Evolutionary conservation across 2,329 filamentous ascomycete species (phyloP), one percentile per base, ranked within the genome.

Genomic region (Aspergillus hortae): DNA sequence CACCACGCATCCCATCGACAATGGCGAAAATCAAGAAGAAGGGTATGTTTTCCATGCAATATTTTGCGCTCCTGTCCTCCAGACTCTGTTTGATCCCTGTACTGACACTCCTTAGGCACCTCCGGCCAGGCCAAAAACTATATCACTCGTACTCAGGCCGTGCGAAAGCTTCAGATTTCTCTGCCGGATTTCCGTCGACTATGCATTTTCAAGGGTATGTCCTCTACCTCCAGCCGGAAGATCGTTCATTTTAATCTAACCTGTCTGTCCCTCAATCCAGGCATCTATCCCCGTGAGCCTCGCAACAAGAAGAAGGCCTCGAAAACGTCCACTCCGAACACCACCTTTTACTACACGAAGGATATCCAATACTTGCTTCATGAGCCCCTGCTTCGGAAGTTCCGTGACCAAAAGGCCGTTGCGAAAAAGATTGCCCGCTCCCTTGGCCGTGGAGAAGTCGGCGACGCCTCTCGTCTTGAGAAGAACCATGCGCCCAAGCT

Each of bases 311-410:
- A 95, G 80, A 96, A 96, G 83, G 94, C 89, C 40, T 90, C 88
- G 69, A 96, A 95, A 75, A 90, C 89, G 54, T 85, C 91, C 23
- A 96, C 89, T 33, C 86, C 88, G 56, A 92, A 88, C 51, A 97
- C 92, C 25, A 99, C 94, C 56, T 99, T 97, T 71, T 87, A 87
- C 76, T 87, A 86, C 74, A 85, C 92, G 69, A 96, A 95, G 79
- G 94, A 99, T 71, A 96, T 99, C 62, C 92, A 97, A 75, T 99
- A 96, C 67, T 87, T 99, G 48, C 86, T 97, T 54, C 94, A 99
- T 74, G 94, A 99, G 75, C 95, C 94, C 27, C 82, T 99, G 5
- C 81, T 99, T 53, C 83, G 85, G 65, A 96, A 95, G 74, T 97
- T 99, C 78, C 88, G 94, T 69, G 94, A 99, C 58, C 94, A 97